Evolutionary conservation across 148 eudicot genomes (phyloP).

Genomic region (Linanthus parryae): DNA sequence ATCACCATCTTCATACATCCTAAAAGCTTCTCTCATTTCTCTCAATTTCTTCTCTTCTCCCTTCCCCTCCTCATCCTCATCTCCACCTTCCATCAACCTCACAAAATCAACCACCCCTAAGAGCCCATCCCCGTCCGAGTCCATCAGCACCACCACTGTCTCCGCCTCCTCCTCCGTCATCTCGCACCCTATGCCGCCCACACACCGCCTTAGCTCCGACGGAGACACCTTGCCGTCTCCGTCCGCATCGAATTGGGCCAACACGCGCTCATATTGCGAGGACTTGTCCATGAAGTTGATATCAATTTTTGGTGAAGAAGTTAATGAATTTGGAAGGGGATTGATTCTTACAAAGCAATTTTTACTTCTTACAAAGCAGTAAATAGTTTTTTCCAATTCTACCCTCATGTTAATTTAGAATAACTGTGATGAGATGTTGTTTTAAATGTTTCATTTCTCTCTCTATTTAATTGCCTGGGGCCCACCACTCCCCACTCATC

Average conservation of each 20-base stretch:
- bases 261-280: constrained; percentile 23
- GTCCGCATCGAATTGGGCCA: constrained; percentile 30
- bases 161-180: constrained; percentile 28
- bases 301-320: no score
- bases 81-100: constrained; percentile 27
- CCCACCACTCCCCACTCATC: no score
- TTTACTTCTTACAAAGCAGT: no score
- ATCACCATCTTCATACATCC: constrained; percentile 26
- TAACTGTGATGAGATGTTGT: no score
- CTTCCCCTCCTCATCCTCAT: constrained; percentile 20
- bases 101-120: constrained; percentile 32
- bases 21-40: constrained; percentile 33
- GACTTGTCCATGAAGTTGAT: constrained; percentile 12
- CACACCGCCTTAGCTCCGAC: constrained; percentile 28
- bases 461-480: no score
- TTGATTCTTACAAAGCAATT: no score
- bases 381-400: no score
- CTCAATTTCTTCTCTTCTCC: no score
- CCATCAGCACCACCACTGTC: constrained; percentile 26
- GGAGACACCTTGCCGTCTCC: constrained; percentile 43
- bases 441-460: no score
- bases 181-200: constrained; percentile 16
- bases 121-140: constrained; percentile 40
- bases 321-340: no score
- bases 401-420: no score